phyloP scores from a whole-genome alignment of 1,284 basidiomycete genomes.

The Amylostereum areolatum region DNA sequence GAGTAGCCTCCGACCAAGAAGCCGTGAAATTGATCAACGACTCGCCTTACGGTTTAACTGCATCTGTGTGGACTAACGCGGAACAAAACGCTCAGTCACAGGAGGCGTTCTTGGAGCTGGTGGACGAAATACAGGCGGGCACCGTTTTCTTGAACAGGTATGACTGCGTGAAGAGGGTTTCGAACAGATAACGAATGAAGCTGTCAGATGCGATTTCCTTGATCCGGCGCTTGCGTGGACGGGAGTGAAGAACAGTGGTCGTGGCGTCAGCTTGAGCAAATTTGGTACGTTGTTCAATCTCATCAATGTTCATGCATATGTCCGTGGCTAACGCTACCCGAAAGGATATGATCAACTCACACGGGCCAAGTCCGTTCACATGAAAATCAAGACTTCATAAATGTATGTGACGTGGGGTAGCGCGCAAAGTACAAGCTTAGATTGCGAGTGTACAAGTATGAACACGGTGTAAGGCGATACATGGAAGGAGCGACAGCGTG shows the following conservation, averaged over 20 bases:
- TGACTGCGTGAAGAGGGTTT: slow-evolving; percentile 1
- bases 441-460: background rate
- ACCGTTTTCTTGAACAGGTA: slow-evolving; percentile 89
- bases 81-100: slow-evolving; percentile 53
- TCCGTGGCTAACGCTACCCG: background rate
- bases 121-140: slow-evolving; percentile 76
- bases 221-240: slow-evolving; percentile 94
- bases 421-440: too few species aligned
- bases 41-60: slow-evolving; percentile 91
- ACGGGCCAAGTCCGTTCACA: slow-evolving; percentile 69
- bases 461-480: background rate
- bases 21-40: slow-evolving; percentile 92
- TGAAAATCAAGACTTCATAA: slow-evolving; percentile 55
- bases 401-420: background rate
- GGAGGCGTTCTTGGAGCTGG: slow-evolving; percentile 63
- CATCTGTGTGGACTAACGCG: slow-evolving; percentile 87
- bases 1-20: slow-evolving; percentile 78
- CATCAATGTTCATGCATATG: background rate
- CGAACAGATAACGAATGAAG: background rate
- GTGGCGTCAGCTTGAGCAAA: slow-evolving; percentile 84
- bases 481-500: background rate
- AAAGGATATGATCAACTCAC: slow-evolving; percentile 77
- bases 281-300: slow-evolving; percentile 61
- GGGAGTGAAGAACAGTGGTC: slow-evolving; percentile 88
- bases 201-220: slow-evolving; percentile 69